Evolutionary conservation across 2,329 filamentous ascomycete genomes (phyloP).

Genomic region (Aspergillus terreus): DNA sequence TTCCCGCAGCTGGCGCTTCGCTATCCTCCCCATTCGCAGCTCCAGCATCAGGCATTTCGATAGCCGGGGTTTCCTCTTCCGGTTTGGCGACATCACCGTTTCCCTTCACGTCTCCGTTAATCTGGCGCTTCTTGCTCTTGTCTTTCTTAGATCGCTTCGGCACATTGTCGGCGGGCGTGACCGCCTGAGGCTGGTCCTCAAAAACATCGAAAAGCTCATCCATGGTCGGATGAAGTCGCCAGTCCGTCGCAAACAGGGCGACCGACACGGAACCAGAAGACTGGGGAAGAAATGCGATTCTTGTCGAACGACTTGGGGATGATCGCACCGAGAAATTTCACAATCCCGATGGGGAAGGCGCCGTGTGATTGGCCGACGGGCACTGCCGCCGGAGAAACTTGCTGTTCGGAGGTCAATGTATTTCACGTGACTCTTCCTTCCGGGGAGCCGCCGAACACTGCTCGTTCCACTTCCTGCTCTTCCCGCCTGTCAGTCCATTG

Average conservation of each 20-base stretch:
- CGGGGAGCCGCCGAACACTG: slow-evolving; percentile 9
- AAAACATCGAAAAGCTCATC: slow-evolving; percentile 83
- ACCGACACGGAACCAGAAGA: slow-evolving; percentile 12
- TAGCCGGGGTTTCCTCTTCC: slow-evolving; percentile 20
- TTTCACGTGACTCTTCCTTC: slow-evolving; percentile 13
- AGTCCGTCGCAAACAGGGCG: slow-evolving; percentile 13
- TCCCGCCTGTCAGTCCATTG: slow-evolving; percentile 14
- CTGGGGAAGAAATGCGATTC: slow-evolving; percentile 12
- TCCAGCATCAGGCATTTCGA: slow-evolving; percentile 15
- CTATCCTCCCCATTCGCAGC: slow-evolving; percentile 13
- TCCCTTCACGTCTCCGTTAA: slow-evolving; percentile 71
- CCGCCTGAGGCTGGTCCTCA: slow-evolving; percentile 59
- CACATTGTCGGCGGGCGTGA: slow-evolving; percentile 26
- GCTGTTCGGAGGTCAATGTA: neutral
- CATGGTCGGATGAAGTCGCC: slow-evolving; percentile 45
- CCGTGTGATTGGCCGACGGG: slow-evolving; percentile 16
- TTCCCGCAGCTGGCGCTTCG: slow-evolving; percentile 16
- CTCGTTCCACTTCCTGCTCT: slow-evolving; percentile 20
- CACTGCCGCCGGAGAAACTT: slow-evolving; percentile 18
- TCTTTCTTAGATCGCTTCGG: slow-evolving; percentile 49
- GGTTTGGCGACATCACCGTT: slow-evolving; percentile 30
- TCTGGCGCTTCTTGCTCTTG: slow-evolving; percentile 79
- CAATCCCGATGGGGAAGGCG: slow-evolving; percentile 25
- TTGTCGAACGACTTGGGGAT: slow-evolving; percentile 7
- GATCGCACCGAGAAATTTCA: slow-evolving; percentile 31